Evolutionary conservation across 2,329 filamentous ascomycete species (phyloP).

Genomic region (Colletotrichum acutatum): DNA sequence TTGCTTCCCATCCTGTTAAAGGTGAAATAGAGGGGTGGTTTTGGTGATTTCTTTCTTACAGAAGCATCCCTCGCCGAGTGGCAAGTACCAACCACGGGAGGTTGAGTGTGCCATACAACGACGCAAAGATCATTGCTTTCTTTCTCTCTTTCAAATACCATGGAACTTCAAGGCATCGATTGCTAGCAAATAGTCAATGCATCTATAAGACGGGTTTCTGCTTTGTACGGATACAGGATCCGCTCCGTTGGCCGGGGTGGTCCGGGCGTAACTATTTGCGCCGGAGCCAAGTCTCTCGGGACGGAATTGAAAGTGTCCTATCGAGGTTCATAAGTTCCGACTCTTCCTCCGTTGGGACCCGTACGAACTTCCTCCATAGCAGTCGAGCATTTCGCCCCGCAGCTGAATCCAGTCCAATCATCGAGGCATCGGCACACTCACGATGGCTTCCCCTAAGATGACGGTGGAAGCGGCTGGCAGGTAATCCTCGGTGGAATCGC

Average conservation of each 20-base stretch:
- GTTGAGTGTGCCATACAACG: neutral
- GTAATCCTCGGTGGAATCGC: no score
- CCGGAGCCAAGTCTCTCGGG: neutral
- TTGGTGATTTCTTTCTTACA: neutral
- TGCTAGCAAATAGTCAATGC: no score
- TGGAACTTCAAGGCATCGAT: no score
- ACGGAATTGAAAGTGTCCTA: neutral
- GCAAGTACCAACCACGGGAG: neutral
- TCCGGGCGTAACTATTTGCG: neutral
- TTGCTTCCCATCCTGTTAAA: neutral
- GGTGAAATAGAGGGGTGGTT: neutral
- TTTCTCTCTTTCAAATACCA: no score
- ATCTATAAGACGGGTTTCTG: no score
- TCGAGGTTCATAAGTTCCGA: neutral
- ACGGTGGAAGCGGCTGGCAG: no score
- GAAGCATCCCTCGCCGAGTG: neutral
- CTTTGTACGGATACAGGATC: no score
- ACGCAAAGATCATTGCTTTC: neutral
- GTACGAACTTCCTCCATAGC: neutral
- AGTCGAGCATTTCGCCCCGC: conserved; percentile 23
- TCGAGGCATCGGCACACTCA: no score
- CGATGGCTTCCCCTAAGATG: neutral
- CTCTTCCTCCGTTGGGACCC: neutral
- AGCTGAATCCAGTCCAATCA: neutral
- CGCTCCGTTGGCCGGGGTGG: no score